phyloP scores from a whole-genome alignment of 1,284 basidiomycete species.

The Microbotryum lychnidis-dioicae region DNA sequence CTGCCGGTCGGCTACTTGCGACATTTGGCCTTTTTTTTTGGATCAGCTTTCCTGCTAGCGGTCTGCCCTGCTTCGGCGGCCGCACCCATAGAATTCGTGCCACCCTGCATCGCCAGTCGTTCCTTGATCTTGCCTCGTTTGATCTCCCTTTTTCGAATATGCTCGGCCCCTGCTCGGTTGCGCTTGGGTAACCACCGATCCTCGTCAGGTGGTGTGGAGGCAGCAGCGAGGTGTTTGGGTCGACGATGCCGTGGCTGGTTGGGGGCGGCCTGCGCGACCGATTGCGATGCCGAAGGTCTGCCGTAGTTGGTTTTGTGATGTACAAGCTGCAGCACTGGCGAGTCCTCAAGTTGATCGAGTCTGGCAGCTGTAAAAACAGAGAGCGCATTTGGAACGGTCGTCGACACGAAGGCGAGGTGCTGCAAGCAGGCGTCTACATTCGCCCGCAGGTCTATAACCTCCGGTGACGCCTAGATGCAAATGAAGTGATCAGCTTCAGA shows the following conservation, averaged over 20 bases:
- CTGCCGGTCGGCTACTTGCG: too few relatives aligned
- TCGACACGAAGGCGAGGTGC: conserved; percentile 28
- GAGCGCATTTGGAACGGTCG: conserved; percentile 13
- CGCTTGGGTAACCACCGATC: conserved; percentile 34
- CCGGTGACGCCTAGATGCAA: conserved; percentile 31
- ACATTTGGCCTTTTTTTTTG: too few relatives aligned
- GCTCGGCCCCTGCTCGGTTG: conserved; percentile 34
- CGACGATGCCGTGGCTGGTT: neutral
- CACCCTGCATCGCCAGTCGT: conserved; percentile 24
- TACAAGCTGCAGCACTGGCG: neutral
- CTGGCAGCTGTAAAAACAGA: conserved; percentile 7
- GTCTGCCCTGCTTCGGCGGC: too few relatives aligned
- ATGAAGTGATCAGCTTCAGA: neutral
- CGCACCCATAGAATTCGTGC: conserved; percentile 1
- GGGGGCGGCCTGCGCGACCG: neutral
- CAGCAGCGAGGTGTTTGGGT: neutral
- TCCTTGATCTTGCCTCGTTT: conserved; percentile 25
- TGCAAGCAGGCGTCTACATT: conserved; percentile 24
- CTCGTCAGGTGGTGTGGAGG: neutral
- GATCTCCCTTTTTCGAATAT: conserved; percentile 34
- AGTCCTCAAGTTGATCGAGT: neutral
- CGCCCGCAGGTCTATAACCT: conserved; percentile 30
- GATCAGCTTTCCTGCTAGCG: too few relatives aligned
- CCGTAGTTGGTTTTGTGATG: neutral
- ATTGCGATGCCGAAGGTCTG: conserved; percentile 2